Conservation (phyloP, 75 land plant genomes). For the Sequoia sempervirens region DNA sequence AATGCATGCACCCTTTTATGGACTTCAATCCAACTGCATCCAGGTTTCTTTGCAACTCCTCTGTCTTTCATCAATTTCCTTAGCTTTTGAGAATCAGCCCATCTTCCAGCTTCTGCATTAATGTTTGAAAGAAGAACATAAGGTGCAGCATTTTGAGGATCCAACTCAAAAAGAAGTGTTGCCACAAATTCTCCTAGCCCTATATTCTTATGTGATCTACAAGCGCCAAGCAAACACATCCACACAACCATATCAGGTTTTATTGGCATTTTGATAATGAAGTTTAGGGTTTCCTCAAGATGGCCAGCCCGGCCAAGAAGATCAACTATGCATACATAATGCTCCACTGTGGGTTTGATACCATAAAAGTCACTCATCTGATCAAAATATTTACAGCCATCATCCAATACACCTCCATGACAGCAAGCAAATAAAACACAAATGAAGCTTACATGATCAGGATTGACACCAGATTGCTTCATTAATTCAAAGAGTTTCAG, state of each 20-base stretch:
- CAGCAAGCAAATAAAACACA: constrained; percentile 39
- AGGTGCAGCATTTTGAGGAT: constrained; percentile 21
- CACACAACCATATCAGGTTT: constrained; percentile 43
- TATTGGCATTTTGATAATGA: constrained; percentile 32
- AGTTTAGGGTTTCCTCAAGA: constrained; percentile 30
- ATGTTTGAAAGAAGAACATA: constrained; percentile 45
- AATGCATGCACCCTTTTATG: constrained; percentile 32
- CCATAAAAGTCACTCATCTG: constrained; percentile 14
- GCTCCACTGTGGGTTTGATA: constrained; percentile 38
- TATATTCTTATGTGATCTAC: constrained; percentile 17
- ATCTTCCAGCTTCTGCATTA: constrained; percentile 27
- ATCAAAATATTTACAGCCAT: constrained; percentile 32
- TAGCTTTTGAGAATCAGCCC: constrained; percentile 25
- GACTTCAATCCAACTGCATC: constrained; percentile 57
- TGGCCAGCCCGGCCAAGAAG: constrained; percentile 36
- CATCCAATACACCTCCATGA: constrained; percentile 33
- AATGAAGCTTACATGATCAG: constrained; percentile 40
- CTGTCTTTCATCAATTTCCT: constrained; percentile 28
- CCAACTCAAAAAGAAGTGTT: constrained; percentile 12
- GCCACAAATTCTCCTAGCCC: constrained; percentile 29
- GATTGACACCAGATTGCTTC: constrained; percentile 29
- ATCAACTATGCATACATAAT: constrained; percentile 50
- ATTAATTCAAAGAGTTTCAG: constrained; percentile 35
- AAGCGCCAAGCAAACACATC: constrained; percentile 37
- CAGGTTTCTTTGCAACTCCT: constrained; percentile 25